Evolutionary conservation across 345 rosid species (phyloP).

Genomic region (Xanthoceras sorbifolium): DNA sequence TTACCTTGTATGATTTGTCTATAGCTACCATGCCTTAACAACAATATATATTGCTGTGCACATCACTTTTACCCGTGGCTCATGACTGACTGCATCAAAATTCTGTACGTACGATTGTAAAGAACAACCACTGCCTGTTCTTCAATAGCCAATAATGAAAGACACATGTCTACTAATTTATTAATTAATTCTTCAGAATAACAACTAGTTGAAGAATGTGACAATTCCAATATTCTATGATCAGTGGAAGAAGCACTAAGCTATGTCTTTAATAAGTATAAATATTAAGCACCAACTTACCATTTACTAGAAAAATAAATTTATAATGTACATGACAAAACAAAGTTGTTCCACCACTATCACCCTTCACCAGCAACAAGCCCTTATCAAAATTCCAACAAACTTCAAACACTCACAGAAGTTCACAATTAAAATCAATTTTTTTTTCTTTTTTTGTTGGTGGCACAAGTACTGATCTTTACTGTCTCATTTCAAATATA

Average conservation of each 20-base stretch:
- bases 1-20: too few relatives aligned
- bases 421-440: not conserved
- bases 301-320: not conserved
- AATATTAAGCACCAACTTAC: constrained; percentile 14
- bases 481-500: constrained; percentile 8
- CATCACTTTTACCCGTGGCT: too few relatives aligned
- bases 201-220: not conserved
- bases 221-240: not conserved
- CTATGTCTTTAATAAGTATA: not conserved
- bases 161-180: too few relatives aligned
- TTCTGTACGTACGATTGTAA: too few relatives aligned
- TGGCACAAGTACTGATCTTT: not conserved
- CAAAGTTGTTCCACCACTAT: constrained; percentile 22
- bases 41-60: too few relatives aligned
- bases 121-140: too few relatives aligned
- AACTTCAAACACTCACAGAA: constrained; percentile 25
- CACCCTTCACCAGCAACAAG: constrained; percentile 15
- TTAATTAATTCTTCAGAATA: too few relatives aligned
- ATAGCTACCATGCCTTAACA: too few relatives aligned
- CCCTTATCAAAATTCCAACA: constrained; percentile 16
- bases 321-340: constrained; percentile 22
- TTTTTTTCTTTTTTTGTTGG: not conserved
- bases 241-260: constrained; percentile 4
- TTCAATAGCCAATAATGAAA: too few relatives aligned
- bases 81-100: too few relatives aligned